Evolutionary conservation across 192 early-diverging fungal genomes (phyloP).

Genomic region (Dimargaris verticillata): DNA sequence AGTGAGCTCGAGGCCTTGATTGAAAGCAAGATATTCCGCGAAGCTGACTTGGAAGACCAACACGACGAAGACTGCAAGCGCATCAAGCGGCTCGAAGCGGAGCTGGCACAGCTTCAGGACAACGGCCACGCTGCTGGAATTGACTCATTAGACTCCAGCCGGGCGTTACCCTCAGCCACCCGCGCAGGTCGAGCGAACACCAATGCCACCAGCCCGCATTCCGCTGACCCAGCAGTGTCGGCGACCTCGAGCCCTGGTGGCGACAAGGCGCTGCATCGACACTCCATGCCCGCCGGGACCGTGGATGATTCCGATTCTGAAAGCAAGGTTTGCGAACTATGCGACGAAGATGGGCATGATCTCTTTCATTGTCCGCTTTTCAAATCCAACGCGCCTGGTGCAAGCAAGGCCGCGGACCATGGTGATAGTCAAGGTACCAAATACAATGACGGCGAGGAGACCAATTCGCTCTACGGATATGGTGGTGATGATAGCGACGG

Average conservation of each 20-base stretch:
- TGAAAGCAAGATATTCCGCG: constrained; percentile 58
- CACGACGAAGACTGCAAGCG: not conserved
- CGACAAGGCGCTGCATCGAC: no score
- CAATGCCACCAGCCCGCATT: not conserved
- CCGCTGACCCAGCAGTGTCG: no score
- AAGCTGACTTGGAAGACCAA: constrained; percentile 49
- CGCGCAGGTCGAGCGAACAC: not conserved
- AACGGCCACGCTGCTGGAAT: no score
- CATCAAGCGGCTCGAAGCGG: constrained; percentile 32
- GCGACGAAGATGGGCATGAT: constrained; percentile 45
- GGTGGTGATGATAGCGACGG: not conserved
- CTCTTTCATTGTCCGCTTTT: constrained; percentile 35
- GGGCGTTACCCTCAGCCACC: no score
- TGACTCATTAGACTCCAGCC: no score
- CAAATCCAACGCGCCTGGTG: no score
- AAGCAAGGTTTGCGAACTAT: constrained; percentile 42
- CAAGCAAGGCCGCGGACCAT: not conserved
- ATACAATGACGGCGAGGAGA: not conserved
- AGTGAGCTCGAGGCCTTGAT: constrained; percentile 46
- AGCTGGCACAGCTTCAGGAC: constrained; percentile 26
- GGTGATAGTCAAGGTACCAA: not conserved
- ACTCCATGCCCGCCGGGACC: no score
- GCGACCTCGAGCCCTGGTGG: no score
- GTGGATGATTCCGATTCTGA: constrained; percentile 20
- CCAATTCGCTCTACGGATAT: not conserved